Conservation (phyloP, 345 rosid genomes). For the Trapa incisa region DNA sequence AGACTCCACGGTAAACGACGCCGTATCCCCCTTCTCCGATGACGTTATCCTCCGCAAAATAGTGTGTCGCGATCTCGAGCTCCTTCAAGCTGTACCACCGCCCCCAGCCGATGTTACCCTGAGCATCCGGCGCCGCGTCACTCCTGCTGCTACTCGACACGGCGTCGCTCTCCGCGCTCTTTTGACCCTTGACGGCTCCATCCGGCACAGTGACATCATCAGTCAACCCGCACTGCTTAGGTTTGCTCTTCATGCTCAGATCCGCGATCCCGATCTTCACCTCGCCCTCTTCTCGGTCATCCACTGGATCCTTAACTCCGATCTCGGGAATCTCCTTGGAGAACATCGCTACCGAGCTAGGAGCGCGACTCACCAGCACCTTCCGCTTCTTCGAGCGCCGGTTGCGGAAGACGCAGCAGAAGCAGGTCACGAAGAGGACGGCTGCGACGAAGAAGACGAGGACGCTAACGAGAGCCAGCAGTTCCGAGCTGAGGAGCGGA, state of each 20-base stretch:
- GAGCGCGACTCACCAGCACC: constrained; percentile 52
- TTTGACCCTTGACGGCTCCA: constrained; percentile 4
- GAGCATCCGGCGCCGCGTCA: constrained; percentile 30
- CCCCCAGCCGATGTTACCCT: constrained; percentile 76
- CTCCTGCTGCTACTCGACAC: constrained; percentile 35
- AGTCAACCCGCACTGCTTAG: neutral
- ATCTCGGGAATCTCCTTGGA: constrained; percentile 68
- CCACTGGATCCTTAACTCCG: constrained; percentile 28
- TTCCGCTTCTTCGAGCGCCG: constrained; percentile 41
- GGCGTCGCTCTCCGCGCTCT: constrained; percentile 25
- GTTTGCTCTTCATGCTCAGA: constrained; percentile 10
- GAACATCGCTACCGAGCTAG: constrained; percentile 61
- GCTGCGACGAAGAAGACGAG: constrained; percentile 22
- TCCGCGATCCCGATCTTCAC: constrained; percentile 17
- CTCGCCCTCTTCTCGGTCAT: constrained; percentile 12
- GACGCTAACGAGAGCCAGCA: constrained; percentile 45
- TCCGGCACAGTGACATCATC: constrained; percentile 2
- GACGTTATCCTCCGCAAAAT: constrained; percentile 63
- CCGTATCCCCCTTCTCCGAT: constrained; percentile 99
- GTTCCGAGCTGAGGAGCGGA: constrained; percentile 38
- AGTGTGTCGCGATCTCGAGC: constrained; percentile 78
- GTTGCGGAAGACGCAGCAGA: constrained; percentile 39
- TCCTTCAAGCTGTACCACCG: constrained; percentile 72
- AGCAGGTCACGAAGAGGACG: constrained; percentile 34
- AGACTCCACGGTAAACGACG: constrained; percentile 60